phyloP scores from a whole-genome alignment of 1,284 basidiomycete species.

The Cystobasidiaceae sp. region DNA sequence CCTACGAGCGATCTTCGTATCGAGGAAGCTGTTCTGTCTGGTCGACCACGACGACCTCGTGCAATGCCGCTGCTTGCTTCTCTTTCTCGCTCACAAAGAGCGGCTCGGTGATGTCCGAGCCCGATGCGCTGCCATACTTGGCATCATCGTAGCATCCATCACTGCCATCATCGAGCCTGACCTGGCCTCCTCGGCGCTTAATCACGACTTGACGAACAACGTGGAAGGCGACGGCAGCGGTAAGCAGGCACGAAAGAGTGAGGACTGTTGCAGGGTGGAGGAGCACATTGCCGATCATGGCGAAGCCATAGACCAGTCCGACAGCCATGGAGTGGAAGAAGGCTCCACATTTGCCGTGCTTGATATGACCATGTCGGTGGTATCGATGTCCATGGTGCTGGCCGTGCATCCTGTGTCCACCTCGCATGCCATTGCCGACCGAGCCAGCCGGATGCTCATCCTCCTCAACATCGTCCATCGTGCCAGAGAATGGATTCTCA shows the following conservation, averaged over 20 bases:
- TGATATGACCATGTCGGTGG: neutral
- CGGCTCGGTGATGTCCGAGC: no score
- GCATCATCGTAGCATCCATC: neutral
- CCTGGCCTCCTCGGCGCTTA: neutral
- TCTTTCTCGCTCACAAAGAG: slow-evolving; percentile 20
- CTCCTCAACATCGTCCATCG: slow-evolving; percentile 17
- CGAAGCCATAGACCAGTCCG: slow-evolving; percentile 14
- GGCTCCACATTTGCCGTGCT: slow-evolving; percentile 1
- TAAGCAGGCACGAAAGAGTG: neutral
- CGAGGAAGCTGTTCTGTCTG: slow-evolving; percentile 11
- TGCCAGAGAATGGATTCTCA: slow-evolving; percentile 30
- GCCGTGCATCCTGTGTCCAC: no score
- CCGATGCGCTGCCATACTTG: neutral
- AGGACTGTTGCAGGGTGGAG: slow-evolving; percentile 19
- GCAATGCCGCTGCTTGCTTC: slow-evolving; percentile 3
- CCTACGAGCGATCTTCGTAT: slow-evolving; percentile 13
- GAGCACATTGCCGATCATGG: slow-evolving; percentile 12
- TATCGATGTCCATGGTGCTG: neutral
- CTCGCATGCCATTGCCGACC: neutral
- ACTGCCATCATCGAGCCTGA: neutral
- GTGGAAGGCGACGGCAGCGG: slow-evolving; percentile 2
- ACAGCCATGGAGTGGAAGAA: slow-evolving; percentile 21
- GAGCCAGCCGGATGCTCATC: neutral
- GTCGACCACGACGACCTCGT: slow-evolving; percentile 5
- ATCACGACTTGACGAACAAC: neutral